Percentiles rank a stretch among this genome's conserved stretches.
These are phyloP conservation scores for Chaetomidium leptoderma DNA, from an alignment of 495 filamentous ascomycete species.

Conservation along the genomic window DNA sequence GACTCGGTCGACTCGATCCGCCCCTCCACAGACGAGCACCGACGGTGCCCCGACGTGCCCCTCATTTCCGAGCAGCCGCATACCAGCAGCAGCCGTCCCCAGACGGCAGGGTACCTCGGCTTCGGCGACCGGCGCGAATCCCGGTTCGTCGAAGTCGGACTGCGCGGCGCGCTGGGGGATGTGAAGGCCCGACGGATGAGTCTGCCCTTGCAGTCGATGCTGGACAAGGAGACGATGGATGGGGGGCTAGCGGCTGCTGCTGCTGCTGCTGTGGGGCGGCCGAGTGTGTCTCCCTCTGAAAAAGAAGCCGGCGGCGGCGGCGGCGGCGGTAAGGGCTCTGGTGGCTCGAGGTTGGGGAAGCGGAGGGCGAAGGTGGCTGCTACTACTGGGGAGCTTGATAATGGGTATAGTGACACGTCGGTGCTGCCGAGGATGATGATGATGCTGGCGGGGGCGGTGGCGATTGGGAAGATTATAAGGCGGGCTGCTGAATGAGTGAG, in stretches of 20 bases:
- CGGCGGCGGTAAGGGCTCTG: background rate
- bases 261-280: background rate
- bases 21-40: background rate
- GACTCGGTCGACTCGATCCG: slow-evolving; percentile 26
- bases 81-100: slow-evolving; percentile 22
- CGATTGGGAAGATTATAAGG: slow-evolving; percentile 24
- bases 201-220: slow-evolving; percentile 20
- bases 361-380: background rate
- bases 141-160: slow-evolving; percentile 30
- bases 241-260: background rate
- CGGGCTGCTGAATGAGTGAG: background rate
- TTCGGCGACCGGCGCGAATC: slow-evolving; percentile 39
- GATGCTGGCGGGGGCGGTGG: slow-evolving; percentile 27
- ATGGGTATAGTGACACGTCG: slow-evolving; percentile 10
- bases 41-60: background rate
- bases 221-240: background rate
- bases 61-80: background rate
- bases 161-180: slow-evolving; percentile 34
- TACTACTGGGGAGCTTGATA: slow-evolving; percentile 18
- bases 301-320: background rate
- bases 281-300: background rate
- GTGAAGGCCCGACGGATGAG: slow-evolving; percentile 18
- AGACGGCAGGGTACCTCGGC: slow-evolving; percentile 39
- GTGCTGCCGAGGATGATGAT: slow-evolving; percentile 28
- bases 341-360: background rate